A percentile compares a stretch with the other conserved stretches of the same genome.
Evolutionary conservation across 768 basidiomycete species (phyloP).

Genomic region (Calocybe cyanea): DNA sequence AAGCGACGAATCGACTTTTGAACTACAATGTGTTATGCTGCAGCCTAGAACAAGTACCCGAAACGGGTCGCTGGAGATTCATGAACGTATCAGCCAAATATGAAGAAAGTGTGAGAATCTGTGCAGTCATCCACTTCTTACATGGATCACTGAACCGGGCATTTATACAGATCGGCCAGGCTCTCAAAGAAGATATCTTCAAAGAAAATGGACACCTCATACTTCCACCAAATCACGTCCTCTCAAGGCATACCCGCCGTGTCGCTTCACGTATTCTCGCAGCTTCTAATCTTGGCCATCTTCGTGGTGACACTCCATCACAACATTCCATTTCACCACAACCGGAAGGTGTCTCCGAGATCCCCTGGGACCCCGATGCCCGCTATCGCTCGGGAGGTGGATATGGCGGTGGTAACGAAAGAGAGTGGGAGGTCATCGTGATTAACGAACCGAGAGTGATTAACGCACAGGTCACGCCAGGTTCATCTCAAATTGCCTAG

Average conservation of each 20-base stretch:
- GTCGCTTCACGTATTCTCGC: constrained; percentile 68
- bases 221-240: constrained; percentile 64
- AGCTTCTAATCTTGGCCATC: constrained; percentile 66
- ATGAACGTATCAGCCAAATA: constrained; percentile 66
- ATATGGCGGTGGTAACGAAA: constrained; percentile 25
- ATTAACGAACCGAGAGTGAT: constrained; percentile 66
- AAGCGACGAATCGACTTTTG: neutral
- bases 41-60: constrained; percentile 81
- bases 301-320: constrained; percentile 30
- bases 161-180: constrained; percentile 38
- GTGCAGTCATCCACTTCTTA: neutral
- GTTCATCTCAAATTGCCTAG: constrained; percentile 31
- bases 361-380: constrained; percentile 30
- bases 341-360: constrained; percentile 15
- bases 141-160: too few species aligned
- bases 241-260: constrained; percentile 62
- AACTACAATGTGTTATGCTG: neutral
- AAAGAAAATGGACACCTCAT: constrained; percentile 48
- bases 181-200: constrained; percentile 38
- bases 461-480: constrained; percentile 78
- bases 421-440: constrained; percentile 70
- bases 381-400: constrained; percentile 19
- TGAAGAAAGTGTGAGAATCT: constrained; percentile 50
- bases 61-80: constrained; percentile 86
- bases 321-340: constrained; percentile 16